These are phyloP conservation scores for Fusarium citri DNA, from an alignment of 2,329 filamentous ascomycete species.

Conservation along the genomic window DNA sequence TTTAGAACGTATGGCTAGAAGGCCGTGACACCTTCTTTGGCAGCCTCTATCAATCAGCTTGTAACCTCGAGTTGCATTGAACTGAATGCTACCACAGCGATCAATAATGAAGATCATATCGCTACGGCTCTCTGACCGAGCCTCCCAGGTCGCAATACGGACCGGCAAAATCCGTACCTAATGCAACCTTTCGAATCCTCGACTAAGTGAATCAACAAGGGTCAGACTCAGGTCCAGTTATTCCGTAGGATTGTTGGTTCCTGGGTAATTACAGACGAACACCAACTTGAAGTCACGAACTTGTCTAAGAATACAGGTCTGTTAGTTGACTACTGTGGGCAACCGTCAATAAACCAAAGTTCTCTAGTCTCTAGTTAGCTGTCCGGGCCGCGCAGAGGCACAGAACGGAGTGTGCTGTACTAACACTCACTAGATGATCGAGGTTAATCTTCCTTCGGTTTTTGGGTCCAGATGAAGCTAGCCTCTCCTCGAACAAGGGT, in stretches of 20 bases:
- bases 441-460: constrained; percentile 37
- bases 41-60: not conserved
- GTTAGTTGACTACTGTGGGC: not conserved
- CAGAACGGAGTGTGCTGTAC: not conserved
- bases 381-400: constrained; percentile 8
- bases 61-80: constrained; percentile 1
- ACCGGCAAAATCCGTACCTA: constrained; percentile 6
- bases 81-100: constrained; percentile 21
- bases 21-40: constrained; percentile 4
- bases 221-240: not conserved
- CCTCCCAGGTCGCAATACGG: constrained; percentile 4
- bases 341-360: not conserved
- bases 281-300: not conserved
- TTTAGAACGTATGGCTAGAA: constrained; percentile 4
- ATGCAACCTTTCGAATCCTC: constrained; percentile 4
- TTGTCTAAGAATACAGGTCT: not conserved
- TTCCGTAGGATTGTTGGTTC: constrained; percentile 5
- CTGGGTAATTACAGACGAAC: not conserved
- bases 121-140: constrained; percentile 4
- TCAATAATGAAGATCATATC: constrained; percentile 26
- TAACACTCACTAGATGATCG: constrained; percentile 9
- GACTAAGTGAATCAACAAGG: not conserved
- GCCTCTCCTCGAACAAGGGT: constrained; percentile 16
- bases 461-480: constrained; percentile 37
- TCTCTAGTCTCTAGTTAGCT: constrained; percentile 10